A percentile compares a stretch with the other conserved stretches of the same genome.
These are phyloP conservation scores for Parasitella parasitica DNA, from an alignment of 371 early-diverging fungal genomes.

Conservation along the genomic window DNA sequence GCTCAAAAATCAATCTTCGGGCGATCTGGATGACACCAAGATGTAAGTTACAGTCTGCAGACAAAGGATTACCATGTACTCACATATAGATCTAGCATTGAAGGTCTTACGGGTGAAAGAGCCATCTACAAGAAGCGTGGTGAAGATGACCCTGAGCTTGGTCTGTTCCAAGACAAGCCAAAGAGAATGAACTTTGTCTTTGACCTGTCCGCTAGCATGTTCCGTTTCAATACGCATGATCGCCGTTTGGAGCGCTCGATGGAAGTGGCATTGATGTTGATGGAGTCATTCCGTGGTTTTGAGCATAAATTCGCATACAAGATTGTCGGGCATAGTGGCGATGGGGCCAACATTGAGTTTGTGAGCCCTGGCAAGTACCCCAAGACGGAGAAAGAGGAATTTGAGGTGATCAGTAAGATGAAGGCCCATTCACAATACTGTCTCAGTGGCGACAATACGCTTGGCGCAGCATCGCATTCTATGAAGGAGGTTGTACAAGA, in stretches of 20 bases:
- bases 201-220: conserved; percentile 82
- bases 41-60: conserved; percentile 37
- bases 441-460: conserved; percentile 78
- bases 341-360: conserved; percentile 74
- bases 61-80: not conserved
- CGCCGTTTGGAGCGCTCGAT: conserved; percentile 69
- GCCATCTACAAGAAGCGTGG: conserved; percentile 82
- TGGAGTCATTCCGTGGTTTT: conserved; percentile 84
- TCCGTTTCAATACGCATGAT: conserved; percentile 73
- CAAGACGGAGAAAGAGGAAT: conserved; percentile 75
- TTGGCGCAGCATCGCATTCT: conserved; percentile 69
- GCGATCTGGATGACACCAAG: conserved; percentile 84
- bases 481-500: conserved; percentile 73
- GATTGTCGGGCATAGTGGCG: conserved; percentile 81
- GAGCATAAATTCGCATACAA: conserved; percentile 82
- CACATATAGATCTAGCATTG: conserved; percentile 40
- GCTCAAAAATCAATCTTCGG: conserved; percentile 79
- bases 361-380: conserved; percentile 70
- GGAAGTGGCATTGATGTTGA: conserved; percentile 76
- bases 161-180: conserved; percentile 71
- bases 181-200: conserved; percentile 81
- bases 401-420: conserved; percentile 67
- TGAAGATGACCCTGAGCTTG: conserved; percentile 71
- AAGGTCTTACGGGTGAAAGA: conserved; percentile 79
- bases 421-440: conserved; percentile 68